Conservation (phyloP, 345 rosid genomes). For the Gossypium rotundifolium region DNA sequence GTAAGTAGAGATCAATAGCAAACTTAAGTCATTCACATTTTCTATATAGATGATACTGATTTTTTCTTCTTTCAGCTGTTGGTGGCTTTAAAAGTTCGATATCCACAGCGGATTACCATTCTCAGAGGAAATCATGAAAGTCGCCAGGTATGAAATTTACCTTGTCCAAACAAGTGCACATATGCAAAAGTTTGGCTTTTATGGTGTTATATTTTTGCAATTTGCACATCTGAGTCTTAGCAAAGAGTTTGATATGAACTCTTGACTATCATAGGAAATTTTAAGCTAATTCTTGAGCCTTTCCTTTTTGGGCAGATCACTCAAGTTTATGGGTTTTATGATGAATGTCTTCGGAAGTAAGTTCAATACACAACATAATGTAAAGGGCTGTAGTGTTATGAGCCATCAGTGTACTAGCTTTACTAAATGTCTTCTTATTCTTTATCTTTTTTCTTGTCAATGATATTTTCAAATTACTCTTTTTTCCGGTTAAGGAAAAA, state of each 20-base stretch:
- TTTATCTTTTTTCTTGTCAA: not conserved
- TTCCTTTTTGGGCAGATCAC: slow-evolving; percentile 63
- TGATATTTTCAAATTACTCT: not conserved
- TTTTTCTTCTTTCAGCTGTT: slow-evolving; percentile 44
- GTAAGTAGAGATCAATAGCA: not conserved
- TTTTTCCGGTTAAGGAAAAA: not conserved
- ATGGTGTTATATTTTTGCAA: not conserved
- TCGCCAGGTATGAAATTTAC: slow-evolving; percentile 52
- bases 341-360: slow-evolving; percentile 96
- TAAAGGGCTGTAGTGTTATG: not conserved
- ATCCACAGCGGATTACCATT: slow-evolving; percentile 73
- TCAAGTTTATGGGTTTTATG: slow-evolving; percentile 98
- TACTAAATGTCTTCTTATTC: not conserved
- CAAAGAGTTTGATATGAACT: not conserved
- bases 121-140: slow-evolving; percentile 90
- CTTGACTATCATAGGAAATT: not conserved
- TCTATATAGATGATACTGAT: slow-evolving; percentile 2
- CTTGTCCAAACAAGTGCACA: not conserved
- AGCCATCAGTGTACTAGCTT: not conserved
- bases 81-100: slow-evolving; percentile 75
- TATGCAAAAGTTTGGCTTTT: not conserved
- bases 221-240: not conserved
- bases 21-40: not conserved
- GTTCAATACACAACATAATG: slow-evolving; percentile 29
- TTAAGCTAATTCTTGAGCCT: slow-evolving; percentile 20